phyloP scores from a whole-genome alignment of 192 early-diverging fungal species.

The Piromyces finnis region DNA sequence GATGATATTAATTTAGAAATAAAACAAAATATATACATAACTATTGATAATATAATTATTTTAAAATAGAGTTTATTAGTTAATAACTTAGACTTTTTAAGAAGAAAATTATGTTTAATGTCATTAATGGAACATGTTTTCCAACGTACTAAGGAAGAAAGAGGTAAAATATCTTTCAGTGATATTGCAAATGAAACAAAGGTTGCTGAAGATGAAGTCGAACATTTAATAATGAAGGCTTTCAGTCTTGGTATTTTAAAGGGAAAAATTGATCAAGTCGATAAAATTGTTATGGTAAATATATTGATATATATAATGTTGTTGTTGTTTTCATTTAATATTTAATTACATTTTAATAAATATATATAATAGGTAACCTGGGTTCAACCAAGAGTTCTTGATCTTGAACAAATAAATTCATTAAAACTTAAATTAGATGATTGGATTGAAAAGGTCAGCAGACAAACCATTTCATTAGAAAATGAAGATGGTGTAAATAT shows the following conservation, averaged over 20 bases:
- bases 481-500: conserved; percentile 29
- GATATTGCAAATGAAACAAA: conserved; percentile 68
- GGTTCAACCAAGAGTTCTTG: conserved; percentile 95
- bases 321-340: too few species aligned
- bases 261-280: conserved; percentile 93
- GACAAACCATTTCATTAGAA: conserved; percentile 50
- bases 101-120: conserved; percentile 95
- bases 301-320: neutral
- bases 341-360: too few species aligned
- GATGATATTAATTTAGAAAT: too few species aligned
- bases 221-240: conserved; percentile 97
- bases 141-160: conserved; percentile 52
- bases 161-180: conserved; percentile 57
- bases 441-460: conserved; percentile 73
- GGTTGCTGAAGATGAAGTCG: conserved; percentile 65
- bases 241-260: conserved; percentile 78
- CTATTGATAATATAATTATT: too few species aligned
- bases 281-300: conserved; percentile 49
- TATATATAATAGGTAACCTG: conserved; percentile 44
- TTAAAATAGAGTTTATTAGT: conserved; percentile 53
- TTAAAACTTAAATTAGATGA: conserved; percentile 63
- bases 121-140: conserved; percentile 90
- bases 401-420: conserved; percentile 67
- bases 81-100: conserved; percentile 50
- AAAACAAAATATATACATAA: too few species aligned